Evolutionary conservation across 2,329 filamentous ascomycete species (phyloP), one percentile per base, ranked within the genome.

Genomic region (Epichloe typhina): DNA sequence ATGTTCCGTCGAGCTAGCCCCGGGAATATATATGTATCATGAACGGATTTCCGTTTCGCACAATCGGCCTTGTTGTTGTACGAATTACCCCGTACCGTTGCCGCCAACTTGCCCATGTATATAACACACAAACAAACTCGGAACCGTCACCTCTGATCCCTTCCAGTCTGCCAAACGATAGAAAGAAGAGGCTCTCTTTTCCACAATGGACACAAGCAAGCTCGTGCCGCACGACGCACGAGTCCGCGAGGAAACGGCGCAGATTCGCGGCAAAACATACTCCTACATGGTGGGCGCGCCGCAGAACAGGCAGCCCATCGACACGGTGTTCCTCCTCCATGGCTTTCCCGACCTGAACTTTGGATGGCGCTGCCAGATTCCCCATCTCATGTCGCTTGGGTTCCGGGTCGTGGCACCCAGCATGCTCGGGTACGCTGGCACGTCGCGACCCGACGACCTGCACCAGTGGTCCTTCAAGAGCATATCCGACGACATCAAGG

Each of bases 281-380:
- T 79, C 74, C 60, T 84, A 83, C 63, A 71, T 82, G 52, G 64
- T 81, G 33, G 74, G 72, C 42, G 71, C 76, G 57, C 75, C 80
- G 2, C 56, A 64, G 58, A 62, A 64, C 31, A 9, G 31, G 43
- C 62, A 69, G 36, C 58, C 53, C 37, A n/a, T 67, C 50, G 73
- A 70, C 43, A 79, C 76, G 15, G 67, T 79, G 50, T 66, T 81
- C 52, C 69, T 77, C 11, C 53, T 86, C 61, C 85, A 89, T 66
- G 90, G 90, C 57, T 94, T 83, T 69, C 90, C 90, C 0, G 89
- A 95, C 67, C 68, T 93, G 17, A 79, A 80, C 8, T 82, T 89
- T 62, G 88, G 85, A 62, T 97, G 91, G 91, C 83, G 90, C 54
- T 84, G 87, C 67, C 90, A 96, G 67, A 85, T 96, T 53, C 89